phyloP scores from a whole-genome alignment of 768 basidiomycete species.

The Rhodotorula kratochvilovae region DNA sequence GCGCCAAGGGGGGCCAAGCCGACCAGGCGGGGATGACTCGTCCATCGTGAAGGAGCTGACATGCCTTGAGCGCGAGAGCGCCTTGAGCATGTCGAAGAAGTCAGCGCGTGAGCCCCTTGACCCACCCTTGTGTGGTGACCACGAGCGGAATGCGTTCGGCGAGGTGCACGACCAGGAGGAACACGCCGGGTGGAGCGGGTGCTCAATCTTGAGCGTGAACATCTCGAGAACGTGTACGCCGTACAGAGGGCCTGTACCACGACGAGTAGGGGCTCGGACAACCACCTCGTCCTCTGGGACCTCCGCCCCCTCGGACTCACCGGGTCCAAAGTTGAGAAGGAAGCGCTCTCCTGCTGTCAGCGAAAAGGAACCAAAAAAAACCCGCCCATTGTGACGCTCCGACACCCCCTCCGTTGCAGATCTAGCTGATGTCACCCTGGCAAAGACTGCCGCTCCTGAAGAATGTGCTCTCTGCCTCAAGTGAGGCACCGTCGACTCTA shows the following conservation, averaged over 20 bases:
- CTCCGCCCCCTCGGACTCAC: conserved; percentile 84
- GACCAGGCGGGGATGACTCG: neutral
- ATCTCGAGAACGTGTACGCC: conserved; percentile 68
- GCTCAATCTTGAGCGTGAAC: conserved; percentile 62
- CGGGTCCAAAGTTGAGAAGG: conserved; percentile 96
- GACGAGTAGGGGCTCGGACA: conserved; percentile 85
- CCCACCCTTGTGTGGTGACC: conserved; percentile 96
- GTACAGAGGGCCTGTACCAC: too few relatives aligned
- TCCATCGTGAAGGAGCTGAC: conserved; percentile 51
- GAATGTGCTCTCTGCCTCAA: too few relatives aligned
- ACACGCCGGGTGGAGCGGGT: conserved; percentile 47
- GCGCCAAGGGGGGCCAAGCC: neutral
- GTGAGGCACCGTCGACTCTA: too few relatives aligned
- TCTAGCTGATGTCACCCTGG: conserved; percentile 92
- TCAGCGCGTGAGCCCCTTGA: conserved; percentile 87
- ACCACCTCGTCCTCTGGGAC: conserved; percentile 97
- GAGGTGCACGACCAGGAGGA: conserved; percentile 43
- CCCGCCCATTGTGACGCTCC: too few relatives aligned
- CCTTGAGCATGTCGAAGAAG: conserved; percentile 65
- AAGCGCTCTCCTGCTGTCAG: too few relatives aligned
- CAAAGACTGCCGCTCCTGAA: too few relatives aligned
- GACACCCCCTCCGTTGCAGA: too few relatives aligned
- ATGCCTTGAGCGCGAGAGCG: conserved; percentile 58
- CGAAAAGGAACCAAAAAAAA: too few relatives aligned
- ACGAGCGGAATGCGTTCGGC: conserved; percentile 69